Evolutionary conservation across 768 basidiomycete genomes (phyloP).

Genomic region (Tricholoma bakamatsutake): DNA sequence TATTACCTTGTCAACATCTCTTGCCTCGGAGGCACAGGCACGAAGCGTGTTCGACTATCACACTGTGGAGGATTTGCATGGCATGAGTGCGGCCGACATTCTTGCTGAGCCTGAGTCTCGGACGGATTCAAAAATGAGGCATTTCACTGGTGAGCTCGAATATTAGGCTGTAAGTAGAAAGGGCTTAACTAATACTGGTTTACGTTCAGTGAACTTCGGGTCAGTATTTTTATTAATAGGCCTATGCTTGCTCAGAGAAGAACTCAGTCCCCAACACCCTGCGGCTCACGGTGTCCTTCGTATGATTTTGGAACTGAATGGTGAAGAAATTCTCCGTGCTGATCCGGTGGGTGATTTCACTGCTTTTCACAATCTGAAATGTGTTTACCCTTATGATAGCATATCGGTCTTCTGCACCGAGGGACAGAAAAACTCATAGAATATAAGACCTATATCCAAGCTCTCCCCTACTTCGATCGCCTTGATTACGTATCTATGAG

Average conservation of each 20-base stretch:
- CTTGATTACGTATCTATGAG: conserved; percentile 99
- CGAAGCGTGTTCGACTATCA: conserved; percentile 60
- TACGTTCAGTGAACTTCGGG: conserved; percentile 84
- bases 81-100: conserved; percentile 73
- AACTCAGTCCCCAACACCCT: conserved; percentile 85
- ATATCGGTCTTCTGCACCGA: conserved; percentile 93
- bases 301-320: conserved; percentile 95
- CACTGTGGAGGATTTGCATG: conserved; percentile 80
- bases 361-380: not conserved
- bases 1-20: conserved; percentile 30
- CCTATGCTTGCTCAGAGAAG: not conserved
- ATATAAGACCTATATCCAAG: conserved; percentile 97
- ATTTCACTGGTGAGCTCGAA: conserved; percentile 76
- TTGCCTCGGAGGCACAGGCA: conserved; percentile 22
- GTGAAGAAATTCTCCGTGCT: conserved; percentile 87
- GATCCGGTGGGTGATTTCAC: conserved; percentile 56
- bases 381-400: conserved; percentile 36
- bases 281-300: conserved; percentile 98
- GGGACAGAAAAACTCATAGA: conserved; percentile 99
- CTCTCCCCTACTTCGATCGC: conserved; percentile 97
- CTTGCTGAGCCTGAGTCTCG: conserved; percentile 66
- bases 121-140: conserved; percentile 78
- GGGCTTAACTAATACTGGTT: conserved; percentile 7
- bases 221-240: conserved; percentile 31
- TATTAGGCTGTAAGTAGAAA: not conserved